A percentile compares a stretch with the other conserved stretches of the same genome.
Conservation (phyloP, 1,284 basidiomycete species). For the Malassezia cuniculi region DNA sequence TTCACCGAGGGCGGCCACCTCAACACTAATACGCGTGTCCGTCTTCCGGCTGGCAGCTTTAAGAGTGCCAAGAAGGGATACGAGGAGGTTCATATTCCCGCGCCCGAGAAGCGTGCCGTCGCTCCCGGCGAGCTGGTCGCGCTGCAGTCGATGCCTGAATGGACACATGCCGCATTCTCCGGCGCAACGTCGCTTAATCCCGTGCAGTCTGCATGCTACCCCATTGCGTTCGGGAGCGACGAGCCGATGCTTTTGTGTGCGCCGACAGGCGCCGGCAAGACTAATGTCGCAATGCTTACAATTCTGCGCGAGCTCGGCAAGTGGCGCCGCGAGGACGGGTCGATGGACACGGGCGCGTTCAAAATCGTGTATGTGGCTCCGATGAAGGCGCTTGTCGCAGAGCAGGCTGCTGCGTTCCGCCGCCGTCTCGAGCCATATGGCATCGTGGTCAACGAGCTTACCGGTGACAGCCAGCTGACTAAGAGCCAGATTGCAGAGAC, state of each 20-base stretch:
- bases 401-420: constrained; percentile 42
- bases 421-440: constrained; percentile 69
- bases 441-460: constrained; percentile 84
- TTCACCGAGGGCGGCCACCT: constrained; percentile 90
- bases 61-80: constrained; percentile 92
- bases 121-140: constrained; percentile 60
- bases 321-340: constrained; percentile 57
- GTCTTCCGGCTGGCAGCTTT: constrained; percentile 91
- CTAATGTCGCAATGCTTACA: constrained; percentile 85
- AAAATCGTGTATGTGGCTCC: constrained; percentile 98
- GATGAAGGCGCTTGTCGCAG: constrained; percentile 56
- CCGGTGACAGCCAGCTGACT: constrained; percentile 93
- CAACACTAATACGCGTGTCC: constrained; percentile 97
- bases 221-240: constrained; percentile 76
- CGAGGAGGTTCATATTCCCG: constrained; percentile 94
- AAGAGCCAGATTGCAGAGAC: constrained; percentile 95
- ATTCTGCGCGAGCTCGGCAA: constrained; percentile 41
- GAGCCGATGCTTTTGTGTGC: constrained; percentile 93
- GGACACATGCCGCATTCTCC: constrained; percentile 53
- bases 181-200: constrained; percentile 69
- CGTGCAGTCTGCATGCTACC: constrained; percentile 58
- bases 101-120: constrained; percentile 62
- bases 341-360: constrained; percentile 79
- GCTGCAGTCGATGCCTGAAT: constrained; percentile 63
- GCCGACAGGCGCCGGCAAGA: constrained; percentile 98